phyloP scores from a whole-genome alignment of 169 alveolate genomes.

The Cryptosporidium canis region DNA sequence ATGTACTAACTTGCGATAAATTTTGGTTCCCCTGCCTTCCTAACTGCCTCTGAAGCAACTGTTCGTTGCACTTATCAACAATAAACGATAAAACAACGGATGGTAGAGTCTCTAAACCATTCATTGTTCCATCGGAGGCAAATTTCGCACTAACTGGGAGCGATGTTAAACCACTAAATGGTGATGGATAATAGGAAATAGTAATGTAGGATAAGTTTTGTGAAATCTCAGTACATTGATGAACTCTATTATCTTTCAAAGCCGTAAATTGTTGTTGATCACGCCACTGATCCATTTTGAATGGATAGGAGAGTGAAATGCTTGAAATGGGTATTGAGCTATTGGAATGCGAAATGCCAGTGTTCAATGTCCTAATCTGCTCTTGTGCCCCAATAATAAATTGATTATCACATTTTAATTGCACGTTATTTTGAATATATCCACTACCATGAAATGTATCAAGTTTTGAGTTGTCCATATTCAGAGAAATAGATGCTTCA shows the following conservation, averaged over 20 bases:
- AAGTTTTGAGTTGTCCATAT: background rate
- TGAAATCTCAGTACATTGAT: background rate
- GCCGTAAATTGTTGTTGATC: conserved; percentile 24
- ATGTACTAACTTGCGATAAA: background rate
- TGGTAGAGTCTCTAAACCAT: conserved; percentile 66
- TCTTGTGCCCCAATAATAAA: background rate
- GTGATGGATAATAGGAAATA: conserved; percentile 61
- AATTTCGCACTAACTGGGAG: conserved; percentile 62
- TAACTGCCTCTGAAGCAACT: conserved; percentile 47
- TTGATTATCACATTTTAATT: conserved; percentile 42
- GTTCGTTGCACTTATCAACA: conserved; percentile 64
- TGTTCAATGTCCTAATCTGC: background rate
- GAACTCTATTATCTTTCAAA: conserved; percentile 14
- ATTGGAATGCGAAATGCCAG: conserved; percentile 12
- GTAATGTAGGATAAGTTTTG: conserved; percentile 61
- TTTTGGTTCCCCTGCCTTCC: conserved; percentile 17
- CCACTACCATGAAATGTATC: conserved; percentile 10
- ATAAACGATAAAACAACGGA: conserved; percentile 67
- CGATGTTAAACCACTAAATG: conserved; percentile 59
- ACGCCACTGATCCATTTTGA: conserved; percentile 24
- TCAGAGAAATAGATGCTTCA: background rate
- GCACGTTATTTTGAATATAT: conserved; percentile 22
- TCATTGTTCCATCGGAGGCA: conserved; percentile 67
- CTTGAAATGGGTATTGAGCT: conserved; percentile 2
- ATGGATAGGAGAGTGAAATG: conserved; percentile 42